Evolutionary conservation across 2,329 filamentous ascomycete species (phyloP).

Genomic region (Stachybotrys echinatus): DNA sequence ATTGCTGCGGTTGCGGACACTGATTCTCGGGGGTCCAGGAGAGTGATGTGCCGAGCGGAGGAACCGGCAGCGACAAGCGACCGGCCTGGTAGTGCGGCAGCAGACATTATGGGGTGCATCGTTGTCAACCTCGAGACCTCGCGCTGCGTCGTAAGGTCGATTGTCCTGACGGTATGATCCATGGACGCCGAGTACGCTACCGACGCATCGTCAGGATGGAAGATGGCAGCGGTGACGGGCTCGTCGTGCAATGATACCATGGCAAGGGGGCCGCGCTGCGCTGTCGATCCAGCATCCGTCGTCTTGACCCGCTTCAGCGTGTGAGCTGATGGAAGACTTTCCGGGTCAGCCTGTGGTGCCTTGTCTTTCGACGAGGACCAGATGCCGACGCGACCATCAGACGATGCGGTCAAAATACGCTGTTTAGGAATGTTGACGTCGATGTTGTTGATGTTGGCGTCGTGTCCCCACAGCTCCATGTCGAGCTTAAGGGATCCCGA

Average conservation of each 20-base stretch:
- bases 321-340: constrained; percentile 62
- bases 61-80: constrained; percentile 69
- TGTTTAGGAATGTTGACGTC: constrained; percentile 68
- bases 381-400: constrained; percentile 78
- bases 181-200: constrained; percentile 88
- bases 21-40: constrained; percentile 84
- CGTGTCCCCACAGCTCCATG: constrained; percentile 81
- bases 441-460: constrained; percentile 66
- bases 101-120: constrained; percentile 74
- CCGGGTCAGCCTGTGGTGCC: constrained; percentile 66
- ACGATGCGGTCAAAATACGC: constrained; percentile 78
- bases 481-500: constrained; percentile 62
- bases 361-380: constrained; percentile 80
- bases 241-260: constrained; percentile 68
- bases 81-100: constrained; percentile 66
- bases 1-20: constrained; percentile 74
- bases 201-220: constrained; percentile 78
- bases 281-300: constrained; percentile 33
- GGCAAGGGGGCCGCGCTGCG: constrained; percentile 75
- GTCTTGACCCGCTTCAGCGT: constrained; percentile 73
- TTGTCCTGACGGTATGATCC: constrained; percentile 86
- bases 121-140: constrained; percentile 81
- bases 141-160: constrained; percentile 77
- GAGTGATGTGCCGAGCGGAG: constrained; percentile 77
- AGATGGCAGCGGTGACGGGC: constrained; percentile 73